Conservation (phyloP, 202 grass and related monocot genomes). For the Elaeis oleifera region DNA sequence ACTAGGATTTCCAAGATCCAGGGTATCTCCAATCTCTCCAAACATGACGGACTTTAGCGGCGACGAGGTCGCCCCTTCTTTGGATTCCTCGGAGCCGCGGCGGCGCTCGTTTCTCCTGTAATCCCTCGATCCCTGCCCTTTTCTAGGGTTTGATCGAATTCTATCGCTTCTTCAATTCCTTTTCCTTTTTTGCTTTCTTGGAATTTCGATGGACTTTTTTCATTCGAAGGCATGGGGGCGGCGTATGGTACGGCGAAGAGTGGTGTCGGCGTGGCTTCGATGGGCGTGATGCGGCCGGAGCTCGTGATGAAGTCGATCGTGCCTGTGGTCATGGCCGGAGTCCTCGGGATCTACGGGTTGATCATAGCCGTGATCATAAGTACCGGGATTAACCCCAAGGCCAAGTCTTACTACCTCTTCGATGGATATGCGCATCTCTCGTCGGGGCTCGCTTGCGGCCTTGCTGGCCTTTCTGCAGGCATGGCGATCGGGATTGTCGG, state of each 20-base stretch:
- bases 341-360: slow-evolving; percentile 15
- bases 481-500: slow-evolving; percentile 19
- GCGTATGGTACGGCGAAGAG: slow-evolving; percentile 17
- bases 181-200: not conserved
- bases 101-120: slow-evolving; percentile 17
- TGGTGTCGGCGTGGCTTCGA: slow-evolving; percentile 13
- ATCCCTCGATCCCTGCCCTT: not conserved
- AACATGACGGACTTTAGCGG: slow-evolving; percentile 5
- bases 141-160: too few species aligned
- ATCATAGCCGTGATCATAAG: slow-evolving; percentile 20
- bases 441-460: slow-evolving; percentile 14
- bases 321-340: slow-evolving; percentile 21
- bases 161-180: too few species aligned
- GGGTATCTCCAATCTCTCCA: not conserved
- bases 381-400: slow-evolving; percentile 20
- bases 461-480: slow-evolving; percentile 11
- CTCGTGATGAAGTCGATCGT: slow-evolving; percentile 24
- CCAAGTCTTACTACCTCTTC: slow-evolving; percentile 19
- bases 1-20: too few species aligned
- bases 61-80: slow-evolving; percentile 13
- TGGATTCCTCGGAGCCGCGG: slow-evolving; percentile 12
- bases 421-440: slow-evolving; percentile 21
- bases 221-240: slow-evolving; percentile 8
- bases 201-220: not conserved
- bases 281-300: slow-evolving; percentile 22